A percentile compares a stretch with the other conserved stretches of the same genome.
Conservation (phyloP, 2,329 filamentous ascomycete genomes). For the Colletotrichum sp. region DNA sequence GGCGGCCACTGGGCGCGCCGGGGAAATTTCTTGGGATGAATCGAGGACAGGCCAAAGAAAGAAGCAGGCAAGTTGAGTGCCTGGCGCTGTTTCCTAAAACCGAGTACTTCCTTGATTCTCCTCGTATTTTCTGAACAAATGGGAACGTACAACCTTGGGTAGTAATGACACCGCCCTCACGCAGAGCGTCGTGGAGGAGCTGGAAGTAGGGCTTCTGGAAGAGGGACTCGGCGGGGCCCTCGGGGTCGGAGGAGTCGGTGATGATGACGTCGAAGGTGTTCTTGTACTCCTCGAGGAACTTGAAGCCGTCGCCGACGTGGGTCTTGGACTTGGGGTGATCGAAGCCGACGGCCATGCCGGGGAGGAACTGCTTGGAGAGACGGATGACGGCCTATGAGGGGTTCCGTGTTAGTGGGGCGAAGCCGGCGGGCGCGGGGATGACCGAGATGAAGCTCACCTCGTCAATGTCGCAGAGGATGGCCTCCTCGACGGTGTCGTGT, state of each 20-base stretch:
- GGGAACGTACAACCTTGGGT: conserved; percentile 99
- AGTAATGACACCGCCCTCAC: conserved; percentile 96
- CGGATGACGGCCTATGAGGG: conserved; percentile 81
- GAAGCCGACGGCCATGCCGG: conserved; percentile 91
- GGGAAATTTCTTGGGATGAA: conserved; percentile 2
- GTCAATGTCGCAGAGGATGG: conserved; percentile 96
- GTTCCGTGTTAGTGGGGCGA: not conserved
- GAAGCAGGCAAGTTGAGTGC: conserved; percentile 33
- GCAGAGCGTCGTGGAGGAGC: conserved; percentile 86
- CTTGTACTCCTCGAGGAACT: conserved; percentile 96
- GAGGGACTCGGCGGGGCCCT: conserved; percentile 92
- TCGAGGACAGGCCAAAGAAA: conserved; percentile 21
- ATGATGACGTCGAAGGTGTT: conserved; percentile 99
- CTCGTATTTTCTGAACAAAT: conserved; percentile 49
- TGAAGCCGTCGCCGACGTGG: conserved; percentile 96
- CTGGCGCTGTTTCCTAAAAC: not conserved
- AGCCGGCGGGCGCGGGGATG: not conserved
- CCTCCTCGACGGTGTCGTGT: conserved; percentile 96
- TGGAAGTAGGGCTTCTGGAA: conserved; percentile 99
- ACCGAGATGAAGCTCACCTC: conserved; percentile 65
- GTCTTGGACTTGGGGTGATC: conserved; percentile 91
- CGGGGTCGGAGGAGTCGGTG: conserved; percentile 97
- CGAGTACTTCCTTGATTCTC: conserved; percentile 19
- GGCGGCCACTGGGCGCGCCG: conserved; percentile 9
- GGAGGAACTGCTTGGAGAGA: conserved; percentile 97